Percentiles rank a stretch among this genome's conserved stretches.
These are phyloP conservation scores for Physaria fendleri DNA, from an alignment of 345 rosid species.

Conservation along the genomic window DNA sequence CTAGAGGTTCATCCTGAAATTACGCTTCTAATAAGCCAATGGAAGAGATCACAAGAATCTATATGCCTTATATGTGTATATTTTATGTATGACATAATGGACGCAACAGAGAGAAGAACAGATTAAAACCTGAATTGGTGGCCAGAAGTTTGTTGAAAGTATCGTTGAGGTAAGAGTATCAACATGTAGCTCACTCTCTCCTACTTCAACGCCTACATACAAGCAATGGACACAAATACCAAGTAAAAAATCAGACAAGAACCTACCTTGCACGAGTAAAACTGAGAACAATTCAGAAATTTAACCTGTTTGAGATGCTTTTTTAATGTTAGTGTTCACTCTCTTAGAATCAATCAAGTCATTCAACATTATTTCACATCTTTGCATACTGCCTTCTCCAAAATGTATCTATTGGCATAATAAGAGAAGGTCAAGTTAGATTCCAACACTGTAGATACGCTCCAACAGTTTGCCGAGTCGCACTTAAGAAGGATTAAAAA, in stretches of 20 bases:
- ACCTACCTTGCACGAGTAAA: neutral
- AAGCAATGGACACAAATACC: neutral
- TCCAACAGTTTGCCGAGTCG: neutral
- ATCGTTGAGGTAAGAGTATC: constrained; percentile 74
- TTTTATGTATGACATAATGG: neutral
- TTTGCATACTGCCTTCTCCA: constrained; percentile 96
- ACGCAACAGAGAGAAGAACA: neutral
- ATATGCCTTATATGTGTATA: neutral
- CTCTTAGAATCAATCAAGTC: constrained; percentile 96
- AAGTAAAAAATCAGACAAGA: constrained; percentile 4
- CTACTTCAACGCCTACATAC: constrained; percentile 38
- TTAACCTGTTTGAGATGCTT: constrained; percentile 52
- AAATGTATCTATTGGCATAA: constrained; percentile 65
- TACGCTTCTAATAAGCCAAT: neutral
- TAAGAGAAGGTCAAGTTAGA: neutral
- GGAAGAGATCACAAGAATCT: neutral
- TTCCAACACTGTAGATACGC: neutral
- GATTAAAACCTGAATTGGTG: constrained; percentile 77
- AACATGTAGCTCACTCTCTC: constrained; percentile 42
- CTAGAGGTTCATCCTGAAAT: constrained; percentile 79
- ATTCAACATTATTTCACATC: constrained; percentile 97
- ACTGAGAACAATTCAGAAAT: constrained; percentile 2
- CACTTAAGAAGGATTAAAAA: constrained; percentile 4
- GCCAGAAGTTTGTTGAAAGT: constrained; percentile 95
- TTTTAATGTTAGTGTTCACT: constrained; percentile 76